Base-by-base conservation (phyloP, 1,284 basidiomycete genomes). In the Hemileia vastatrix region DNA sequence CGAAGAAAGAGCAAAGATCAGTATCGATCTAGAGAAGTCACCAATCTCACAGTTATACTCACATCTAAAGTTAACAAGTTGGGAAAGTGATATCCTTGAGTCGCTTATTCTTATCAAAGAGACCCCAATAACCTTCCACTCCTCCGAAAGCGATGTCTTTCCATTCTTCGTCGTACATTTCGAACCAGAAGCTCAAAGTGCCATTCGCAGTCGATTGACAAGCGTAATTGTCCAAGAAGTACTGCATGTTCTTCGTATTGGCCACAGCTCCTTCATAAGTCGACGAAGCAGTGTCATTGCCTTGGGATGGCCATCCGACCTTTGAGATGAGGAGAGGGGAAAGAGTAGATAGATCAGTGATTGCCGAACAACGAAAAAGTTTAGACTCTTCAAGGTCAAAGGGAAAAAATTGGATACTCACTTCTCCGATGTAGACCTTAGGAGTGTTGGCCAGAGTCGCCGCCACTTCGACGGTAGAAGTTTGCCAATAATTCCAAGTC, bases 101-200 rank as follows among this genome's bases (percentile, higher is more conserved):
- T 36, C 58, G 64, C 50, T 68, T 71, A 48, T 70, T 59, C 21
- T 58, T 49, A 32, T 63, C 64, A 24, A 72, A 72, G 6, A 72
- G 51, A 11, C 71, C 71, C 71, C 71, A 72, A 53, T 71, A 67
- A 1, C 67, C 68, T 54, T 69, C 70, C 9, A 72, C 71, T 4
- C 70, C 69, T 2, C 70, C 69, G 48, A 67, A 71, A 11, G 67
- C 52, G 1, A 50, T 40, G 44, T 70, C 67, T 62, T 72, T 71
- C 70, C 70, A 71, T 1, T 68, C 66, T 52, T 70, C 70, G 63
- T 71, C 71, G 36, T 68, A 70, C 0, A 66, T 65, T 45, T 72
- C 71, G 33, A 71, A 72, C 21, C 63, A 63, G 23, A 71, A 70
- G 53, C 40, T 49, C 4, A 50, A 3, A 3, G 69, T 71, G 21